phyloP scores from a whole-genome alignment of 1,284 basidiomycete genomes.

The Vanrija sp. region DNA sequence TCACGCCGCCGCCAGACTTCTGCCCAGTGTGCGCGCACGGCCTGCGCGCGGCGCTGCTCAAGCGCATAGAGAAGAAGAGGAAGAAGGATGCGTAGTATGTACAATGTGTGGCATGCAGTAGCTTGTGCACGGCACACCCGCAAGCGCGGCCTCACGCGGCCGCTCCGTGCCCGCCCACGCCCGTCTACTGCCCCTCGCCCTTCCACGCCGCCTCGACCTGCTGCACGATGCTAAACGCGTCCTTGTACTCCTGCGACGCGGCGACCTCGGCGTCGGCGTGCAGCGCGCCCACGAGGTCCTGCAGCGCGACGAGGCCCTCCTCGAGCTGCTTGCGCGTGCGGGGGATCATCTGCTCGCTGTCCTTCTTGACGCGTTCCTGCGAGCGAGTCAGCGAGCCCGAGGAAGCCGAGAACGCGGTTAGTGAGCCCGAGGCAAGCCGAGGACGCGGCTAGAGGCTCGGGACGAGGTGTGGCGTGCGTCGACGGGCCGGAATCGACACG shows the following conservation, averaged over 20 bases:
- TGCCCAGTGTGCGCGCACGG: slow-evolving; percentile 71
- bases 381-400: neutral
- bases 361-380: slow-evolving; percentile 68
- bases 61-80: slow-evolving; percentile 15
- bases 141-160: too few species aligned
- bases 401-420: too few species aligned
- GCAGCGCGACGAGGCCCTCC: slow-evolving; percentile 61
- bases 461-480: too few species aligned
- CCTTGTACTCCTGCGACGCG: slow-evolving; percentile 24
- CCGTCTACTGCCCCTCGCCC: neutral
- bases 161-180: neutral
- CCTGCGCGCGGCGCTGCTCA: slow-evolving; percentile 54
- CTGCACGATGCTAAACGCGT: slow-evolving; percentile 22
- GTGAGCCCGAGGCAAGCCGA: too few species aligned
- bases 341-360: slow-evolving; percentile 74
- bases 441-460: too few species aligned
- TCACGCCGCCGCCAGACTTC: slow-evolving; percentile 54
- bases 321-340: slow-evolving; percentile 62
- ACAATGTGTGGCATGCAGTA: too few species aligned
- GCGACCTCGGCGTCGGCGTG: slow-evolving; percentile 18
- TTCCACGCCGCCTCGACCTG: slow-evolving; percentile 24
- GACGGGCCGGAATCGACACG: neutral
- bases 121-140: too few species aligned
- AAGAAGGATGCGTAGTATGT: neutral
- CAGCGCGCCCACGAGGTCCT: slow-evolving; percentile 57